Evolutionary conservation across 2,329 filamentous ascomycete species (phyloP), one percentile per base, ranked within the genome.

Genomic region (Ascochyta fabae): DNA sequence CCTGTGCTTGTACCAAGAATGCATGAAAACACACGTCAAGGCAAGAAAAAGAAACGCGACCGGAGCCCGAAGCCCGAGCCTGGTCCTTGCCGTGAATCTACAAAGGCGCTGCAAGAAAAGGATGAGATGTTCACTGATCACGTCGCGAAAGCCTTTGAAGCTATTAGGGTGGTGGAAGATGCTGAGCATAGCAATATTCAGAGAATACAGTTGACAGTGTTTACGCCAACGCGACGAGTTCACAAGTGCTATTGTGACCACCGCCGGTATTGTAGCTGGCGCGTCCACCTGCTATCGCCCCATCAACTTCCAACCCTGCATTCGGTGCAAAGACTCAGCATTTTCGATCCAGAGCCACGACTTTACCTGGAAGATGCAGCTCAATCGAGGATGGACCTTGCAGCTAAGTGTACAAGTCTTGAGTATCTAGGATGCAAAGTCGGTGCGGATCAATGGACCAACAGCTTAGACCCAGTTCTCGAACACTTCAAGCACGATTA

Each of bases 211-310:
- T 24, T 41, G 16, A 33, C 26, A 31, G 15, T 48, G n/a, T 48
- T 40, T 26, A 33, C 36, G 7, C 46, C 36, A 16, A 48, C 36
- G 4, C n/a, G 46, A 23, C 3, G n/a, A 7, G 36, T 48, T 13
- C 12, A 48, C 24, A 23, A 29, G 6, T 44, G 9, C 27, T 48
- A 51, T 38, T 48, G 49, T 15, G n/a, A 48, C 16, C 46, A 51
- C 26, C 24, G 12, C 26, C 23, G 26, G 6, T 26, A 27, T 23
- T 31, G 26, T 4, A 46, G 52, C 26, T 65, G 56, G 62, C 56
- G 62, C 9, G 39, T 57, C 15, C 59, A 62, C 35, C 48, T 65
- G 15, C 46, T 56, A 6, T 39, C 43, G 6, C 59, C 56, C 8
- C 46, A 57, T 26, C 33, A 38, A 19, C 54, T 64, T 36, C 54